These are phyloP conservation scores for Didymella arachidicola DNA, from an alignment of 2,329 filamentous ascomycete genomes.

Conservation along the genomic window DNA sequence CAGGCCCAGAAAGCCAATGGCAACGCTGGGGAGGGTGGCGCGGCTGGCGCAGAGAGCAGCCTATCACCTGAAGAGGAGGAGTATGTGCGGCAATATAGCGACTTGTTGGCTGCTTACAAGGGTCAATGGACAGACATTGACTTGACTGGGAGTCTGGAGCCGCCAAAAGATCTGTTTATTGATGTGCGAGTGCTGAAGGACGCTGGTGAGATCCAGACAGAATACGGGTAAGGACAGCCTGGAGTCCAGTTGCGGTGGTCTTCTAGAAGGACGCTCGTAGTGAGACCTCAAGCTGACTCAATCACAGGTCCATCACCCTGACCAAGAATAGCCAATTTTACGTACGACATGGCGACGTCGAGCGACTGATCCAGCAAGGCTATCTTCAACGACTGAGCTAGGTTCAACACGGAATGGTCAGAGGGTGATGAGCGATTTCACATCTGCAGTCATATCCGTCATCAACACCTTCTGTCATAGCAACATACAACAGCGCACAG, in stretches of 20 bases:
- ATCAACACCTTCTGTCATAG: constrained; percentile 1
- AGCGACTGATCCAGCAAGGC: constrained; percentile 90
- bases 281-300: background rate
- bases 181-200: constrained; percentile 96
- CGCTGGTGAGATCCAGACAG: constrained; percentile 97
- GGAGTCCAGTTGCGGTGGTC: background rate
- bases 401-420: constrained; percentile 41
- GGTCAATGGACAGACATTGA: constrained; percentile 99
- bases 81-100: constrained; percentile 89
- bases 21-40: constrained; percentile 54
- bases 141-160: constrained; percentile 89
- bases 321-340: constrained; percentile 99
- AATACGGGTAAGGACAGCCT: constrained; percentile 79
- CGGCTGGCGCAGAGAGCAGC: constrained; percentile 69
- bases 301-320: constrained; percentile 82
- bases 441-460: background rate
- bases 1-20: constrained; percentile 48
- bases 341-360: constrained; percentile 93
- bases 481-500: constrained; percentile 3
- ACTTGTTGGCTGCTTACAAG: constrained; percentile 94
- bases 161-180: constrained; percentile 94
- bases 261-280: background rate
- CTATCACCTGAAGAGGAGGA: constrained; percentile 96
- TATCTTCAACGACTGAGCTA: constrained; percentile 90
- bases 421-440: background rate